A percentile compares a stretch with the other conserved stretches of the same genome.
Conservation (phyloP, 2,329 filamentous ascomycete species). For the Aspergillus sp. region DNA sequence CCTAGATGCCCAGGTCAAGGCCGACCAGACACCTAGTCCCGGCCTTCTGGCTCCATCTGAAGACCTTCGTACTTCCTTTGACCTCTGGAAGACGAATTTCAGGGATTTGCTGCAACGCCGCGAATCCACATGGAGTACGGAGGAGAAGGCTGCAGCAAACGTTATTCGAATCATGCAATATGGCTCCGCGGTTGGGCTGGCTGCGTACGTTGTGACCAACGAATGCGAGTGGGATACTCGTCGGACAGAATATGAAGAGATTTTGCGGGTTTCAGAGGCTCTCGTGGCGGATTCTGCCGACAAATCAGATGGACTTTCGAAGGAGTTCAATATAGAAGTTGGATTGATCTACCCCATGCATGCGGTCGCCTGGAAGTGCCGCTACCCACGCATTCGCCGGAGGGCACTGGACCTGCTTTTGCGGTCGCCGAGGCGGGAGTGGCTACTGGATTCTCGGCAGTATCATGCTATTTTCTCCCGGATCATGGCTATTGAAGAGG, state of each 20-base stretch:
- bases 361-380: slow-evolving; percentile 23
- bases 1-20: background rate
- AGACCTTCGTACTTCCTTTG: background rate
- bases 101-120: background rate
- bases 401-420: slow-evolving; percentile 18
- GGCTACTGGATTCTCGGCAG: slow-evolving; percentile 13
- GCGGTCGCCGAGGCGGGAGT: slow-evolving; percentile 15
- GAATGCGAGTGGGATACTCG: slow-evolving; percentile 19
- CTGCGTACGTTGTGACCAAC: slow-evolving; percentile 5
- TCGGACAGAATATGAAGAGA: slow-evolving; percentile 10
- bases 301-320: background rate
- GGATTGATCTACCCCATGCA: slow-evolving; percentile 21
- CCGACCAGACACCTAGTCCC: background rate
- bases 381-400: slow-evolving; percentile 21
- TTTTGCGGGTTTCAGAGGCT: background rate
- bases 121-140: slow-evolving; percentile 6
- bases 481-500: slow-evolving; percentile 20
- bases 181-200: slow-evolving; percentile 7
- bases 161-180: slow-evolving; percentile 14
- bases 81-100: background rate
- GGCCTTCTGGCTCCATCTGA: background rate
- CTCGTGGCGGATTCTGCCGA: background rate
- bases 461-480: slow-evolving; percentile 17
- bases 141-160: slow-evolving; percentile 11
- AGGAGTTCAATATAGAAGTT: slow-evolving; percentile 15